A percentile compares a stretch with the other conserved stretches of the same genome.
These are phyloP conservation scores for Lactifluus subvellereus DNA, from an alignment of 768 basidiomycete species.

Conservation along the genomic window DNA sequence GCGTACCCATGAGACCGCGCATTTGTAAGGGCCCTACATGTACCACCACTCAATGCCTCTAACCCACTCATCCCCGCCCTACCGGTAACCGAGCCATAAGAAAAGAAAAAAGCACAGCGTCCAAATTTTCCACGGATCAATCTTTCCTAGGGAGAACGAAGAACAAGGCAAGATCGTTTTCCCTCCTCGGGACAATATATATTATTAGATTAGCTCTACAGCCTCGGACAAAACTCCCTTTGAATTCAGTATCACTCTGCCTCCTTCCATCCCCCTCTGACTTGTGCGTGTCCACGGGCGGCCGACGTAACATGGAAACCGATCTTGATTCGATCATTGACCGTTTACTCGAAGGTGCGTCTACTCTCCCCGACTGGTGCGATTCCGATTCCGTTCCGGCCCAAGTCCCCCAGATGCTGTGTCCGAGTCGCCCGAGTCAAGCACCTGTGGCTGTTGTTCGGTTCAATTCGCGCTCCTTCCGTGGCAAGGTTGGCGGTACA, in stretches of 20 bases:
- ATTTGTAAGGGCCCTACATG: no score
- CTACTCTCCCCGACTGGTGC: not conserved
- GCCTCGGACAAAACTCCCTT: not conserved
- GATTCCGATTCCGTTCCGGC: no score
- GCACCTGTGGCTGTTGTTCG: not conserved
- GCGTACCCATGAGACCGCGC: no score
- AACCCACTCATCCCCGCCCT: no score
- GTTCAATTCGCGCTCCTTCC: not conserved
- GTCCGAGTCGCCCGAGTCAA: not conserved
- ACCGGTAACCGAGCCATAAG: not conserved
- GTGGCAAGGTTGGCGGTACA: not conserved
- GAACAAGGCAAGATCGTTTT: not conserved
- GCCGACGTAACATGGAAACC: constrained; percentile 72
- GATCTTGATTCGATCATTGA: constrained; percentile 99
- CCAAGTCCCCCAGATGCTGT: not conserved
- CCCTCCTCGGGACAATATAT: not conserved
- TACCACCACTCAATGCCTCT: no score
- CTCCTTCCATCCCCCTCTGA: not conserved
- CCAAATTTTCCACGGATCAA: not conserved
- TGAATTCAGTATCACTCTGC: not conserved
- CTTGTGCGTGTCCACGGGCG: constrained; percentile 49
- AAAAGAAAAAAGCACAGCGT: not conserved
- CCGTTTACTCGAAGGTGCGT: constrained; percentile 91
- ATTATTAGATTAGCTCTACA: not conserved
- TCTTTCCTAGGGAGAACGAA: not conserved